These are phyloP conservation scores for Termitomyces sp. DNA, from an alignment of 768 basidiomycete species.

Conservation along the genomic window DNA sequence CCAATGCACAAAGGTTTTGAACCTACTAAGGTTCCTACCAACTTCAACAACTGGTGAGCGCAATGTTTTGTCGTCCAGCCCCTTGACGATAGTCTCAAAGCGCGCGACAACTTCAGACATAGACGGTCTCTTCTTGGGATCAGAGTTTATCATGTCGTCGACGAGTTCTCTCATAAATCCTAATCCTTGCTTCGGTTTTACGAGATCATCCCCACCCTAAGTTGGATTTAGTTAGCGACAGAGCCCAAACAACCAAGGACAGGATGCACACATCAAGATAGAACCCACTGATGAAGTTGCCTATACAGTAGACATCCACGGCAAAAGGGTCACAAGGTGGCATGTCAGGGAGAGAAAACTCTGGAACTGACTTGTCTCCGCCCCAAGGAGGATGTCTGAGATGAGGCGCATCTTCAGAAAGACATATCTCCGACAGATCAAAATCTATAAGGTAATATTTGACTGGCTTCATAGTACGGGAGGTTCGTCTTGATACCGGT, in stretches of 20 bases:
- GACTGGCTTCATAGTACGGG: conserved; percentile 20
- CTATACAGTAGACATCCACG: conserved; percentile 35
- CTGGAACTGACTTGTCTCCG: conserved; percentile 38
- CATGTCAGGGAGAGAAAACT: conserved; percentile 19
- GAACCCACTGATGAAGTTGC: conserved; percentile 25
- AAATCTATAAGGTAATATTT: conserved; percentile 31
- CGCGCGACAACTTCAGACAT: conserved; percentile 32
- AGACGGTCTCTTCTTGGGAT: conserved; percentile 31
- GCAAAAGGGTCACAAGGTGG: conserved; percentile 29
- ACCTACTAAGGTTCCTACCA: neutral
- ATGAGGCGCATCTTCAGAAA: conserved; percentile 17
- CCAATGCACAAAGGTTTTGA: conserved; percentile 9
- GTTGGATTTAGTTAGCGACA: neutral
- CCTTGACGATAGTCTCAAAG: conserved; percentile 24
- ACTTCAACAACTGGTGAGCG: conserved; percentile 21
- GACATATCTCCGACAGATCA: conserved; percentile 24
- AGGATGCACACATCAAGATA: conserved; percentile 12
- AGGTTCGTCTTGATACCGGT: conserved; percentile 1
- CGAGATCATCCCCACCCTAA: neutral
- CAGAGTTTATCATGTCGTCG: neutral
- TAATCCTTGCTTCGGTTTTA: conserved; percentile 18
- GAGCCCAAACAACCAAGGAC: neutral
- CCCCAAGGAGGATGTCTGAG: conserved; percentile 28
- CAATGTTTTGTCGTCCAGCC: conserved; percentile 26
- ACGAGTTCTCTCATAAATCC: conserved; percentile 28